Evolutionary conservation across 352 stramenopile species (phyloP).

Genomic region (Phytophthora sp.): DNA sequence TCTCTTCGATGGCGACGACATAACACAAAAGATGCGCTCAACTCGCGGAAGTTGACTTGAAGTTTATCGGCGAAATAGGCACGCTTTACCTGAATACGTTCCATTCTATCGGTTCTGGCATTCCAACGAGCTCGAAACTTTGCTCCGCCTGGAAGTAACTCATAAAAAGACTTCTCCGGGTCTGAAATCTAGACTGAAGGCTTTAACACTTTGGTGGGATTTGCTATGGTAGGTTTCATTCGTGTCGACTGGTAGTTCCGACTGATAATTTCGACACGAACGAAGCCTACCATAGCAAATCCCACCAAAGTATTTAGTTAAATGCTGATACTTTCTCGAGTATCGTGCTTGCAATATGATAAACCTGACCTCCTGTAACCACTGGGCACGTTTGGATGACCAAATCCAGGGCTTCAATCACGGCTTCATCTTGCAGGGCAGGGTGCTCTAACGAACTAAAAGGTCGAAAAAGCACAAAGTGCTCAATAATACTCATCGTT

Average conservation of each 20-base stretch:
- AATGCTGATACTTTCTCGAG: conserved; percentile 36
- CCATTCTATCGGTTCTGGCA: conserved; percentile 34
- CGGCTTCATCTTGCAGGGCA: conserved; percentile 29
- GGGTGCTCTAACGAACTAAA: conserved; percentile 30
- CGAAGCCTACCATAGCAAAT: conserved; percentile 3
- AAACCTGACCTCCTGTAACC: conserved; percentile 16
- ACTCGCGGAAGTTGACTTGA: conserved; percentile 21
- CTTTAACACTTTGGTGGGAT: conserved; percentile 2
- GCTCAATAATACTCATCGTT: conserved; percentile 45
- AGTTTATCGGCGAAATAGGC: conserved; percentile 45
- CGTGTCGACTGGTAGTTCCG: conserved; percentile 23
- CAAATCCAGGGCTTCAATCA: conserved; percentile 28
- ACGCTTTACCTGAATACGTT: conserved; percentile 42
- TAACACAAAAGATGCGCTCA: conserved; percentile 56
- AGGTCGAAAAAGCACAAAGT: conserved; percentile 41
- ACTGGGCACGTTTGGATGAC: conserved; percentile 33
- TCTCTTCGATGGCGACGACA: conserved; percentile 24
- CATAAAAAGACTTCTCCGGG: conserved; percentile 26
- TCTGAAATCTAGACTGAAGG: conserved; percentile 7
- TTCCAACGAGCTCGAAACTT: conserved; percentile 35
- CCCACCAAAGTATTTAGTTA: not conserved
- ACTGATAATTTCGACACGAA: conserved; percentile 20
- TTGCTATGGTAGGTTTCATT: conserved; percentile 1
- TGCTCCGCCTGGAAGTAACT: conserved; percentile 31
- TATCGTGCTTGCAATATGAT: conserved; percentile 30